Evolutionary conservation across 805 yeast species (phyloP).

Genomic region (Candida odintsovae): DNA sequence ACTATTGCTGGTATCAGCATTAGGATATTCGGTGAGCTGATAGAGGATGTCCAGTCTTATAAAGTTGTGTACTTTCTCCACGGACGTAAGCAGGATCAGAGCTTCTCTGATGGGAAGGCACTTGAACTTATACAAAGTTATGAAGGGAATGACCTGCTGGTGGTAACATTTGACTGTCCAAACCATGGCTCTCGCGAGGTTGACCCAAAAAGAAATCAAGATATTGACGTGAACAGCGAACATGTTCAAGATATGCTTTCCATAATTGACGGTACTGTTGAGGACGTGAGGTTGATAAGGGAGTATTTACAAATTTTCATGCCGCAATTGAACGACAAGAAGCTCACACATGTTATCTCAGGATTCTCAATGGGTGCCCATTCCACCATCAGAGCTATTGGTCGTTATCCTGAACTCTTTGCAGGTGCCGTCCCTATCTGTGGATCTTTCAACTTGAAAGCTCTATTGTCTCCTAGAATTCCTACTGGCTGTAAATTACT

Average conservation of each 20-base stretch:
- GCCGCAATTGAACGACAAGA: constrained; percentile 2
- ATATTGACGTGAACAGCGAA: background rate
- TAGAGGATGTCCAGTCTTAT: background rate
- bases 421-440: constrained; percentile 18
- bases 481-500: background rate
- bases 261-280: constrained; percentile 14
- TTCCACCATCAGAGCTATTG: constrained; percentile 12
- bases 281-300: constrained; percentile 13
- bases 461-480: constrained; percentile 6
- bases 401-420: constrained; percentile 8
- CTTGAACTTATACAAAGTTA: background rate
- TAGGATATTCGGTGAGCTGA: background rate
- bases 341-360: constrained; percentile 3
- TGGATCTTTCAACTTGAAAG: constrained; percentile 18
- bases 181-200: background rate
- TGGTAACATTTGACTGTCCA: background rate
- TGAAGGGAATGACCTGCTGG: background rate
- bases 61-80: background rate
- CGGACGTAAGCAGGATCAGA: background rate
- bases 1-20: background rate
- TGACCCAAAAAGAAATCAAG: background rate
- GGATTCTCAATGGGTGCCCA: constrained; percentile 25
- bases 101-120: background rate
- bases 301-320: constrained; percentile 14
- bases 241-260: constrained; percentile 19